Evolutionary conservation across 306 rosid species (phyloP).

Genomic region (Malus asiatica): DNA sequence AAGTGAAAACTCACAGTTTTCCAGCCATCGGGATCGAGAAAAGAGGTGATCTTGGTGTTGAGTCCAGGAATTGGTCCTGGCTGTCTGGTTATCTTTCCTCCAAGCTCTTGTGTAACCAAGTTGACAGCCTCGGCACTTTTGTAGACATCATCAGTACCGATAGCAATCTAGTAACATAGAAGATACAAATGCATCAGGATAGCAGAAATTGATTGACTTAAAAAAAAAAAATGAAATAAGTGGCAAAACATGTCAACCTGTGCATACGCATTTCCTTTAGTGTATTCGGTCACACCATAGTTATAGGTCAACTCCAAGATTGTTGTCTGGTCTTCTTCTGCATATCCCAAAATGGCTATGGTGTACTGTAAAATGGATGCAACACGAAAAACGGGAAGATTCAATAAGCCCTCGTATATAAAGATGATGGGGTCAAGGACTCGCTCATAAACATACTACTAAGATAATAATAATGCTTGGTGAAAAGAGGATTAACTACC

Average conservation of each 20-base stretch:
- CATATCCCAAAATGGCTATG: slow-evolving; percentile 79
- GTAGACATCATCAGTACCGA: slow-evolving; percentile 89
- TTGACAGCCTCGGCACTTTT: slow-evolving; percentile 82
- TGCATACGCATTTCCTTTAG: slow-evolving; percentile 93
- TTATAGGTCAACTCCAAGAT: slow-evolving; percentile 93
- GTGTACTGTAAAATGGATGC: slow-evolving; percentile 49
- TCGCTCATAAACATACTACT: background rate
- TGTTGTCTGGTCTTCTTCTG: slow-evolving; percentile 71
- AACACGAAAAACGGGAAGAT: background rate
- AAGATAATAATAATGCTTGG: background rate
- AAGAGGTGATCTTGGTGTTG: slow-evolving; percentile 78
- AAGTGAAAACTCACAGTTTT: slow-evolving; percentile 67
- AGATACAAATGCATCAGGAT: slow-evolving; percentile 5
- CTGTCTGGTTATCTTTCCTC: slow-evolving; percentile 88
- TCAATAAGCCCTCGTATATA: background rate
- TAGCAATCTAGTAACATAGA: slow-evolving; percentile 50
- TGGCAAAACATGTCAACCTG: slow-evolving; percentile 44
- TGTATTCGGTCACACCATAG: slow-evolving; percentile 81
- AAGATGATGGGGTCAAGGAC: background rate
- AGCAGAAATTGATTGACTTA: background rate
- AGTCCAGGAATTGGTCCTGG: slow-evolving; percentile 87
- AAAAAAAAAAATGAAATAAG: background rate
- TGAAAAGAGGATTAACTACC: slow-evolving; percentile 26
- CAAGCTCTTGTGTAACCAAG: slow-evolving; percentile 68
- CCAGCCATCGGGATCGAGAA: slow-evolving; percentile 98